phyloP scores from a whole-genome alignment of 78 protist genomes.

The Tieghemostelium lacteum region DNA sequence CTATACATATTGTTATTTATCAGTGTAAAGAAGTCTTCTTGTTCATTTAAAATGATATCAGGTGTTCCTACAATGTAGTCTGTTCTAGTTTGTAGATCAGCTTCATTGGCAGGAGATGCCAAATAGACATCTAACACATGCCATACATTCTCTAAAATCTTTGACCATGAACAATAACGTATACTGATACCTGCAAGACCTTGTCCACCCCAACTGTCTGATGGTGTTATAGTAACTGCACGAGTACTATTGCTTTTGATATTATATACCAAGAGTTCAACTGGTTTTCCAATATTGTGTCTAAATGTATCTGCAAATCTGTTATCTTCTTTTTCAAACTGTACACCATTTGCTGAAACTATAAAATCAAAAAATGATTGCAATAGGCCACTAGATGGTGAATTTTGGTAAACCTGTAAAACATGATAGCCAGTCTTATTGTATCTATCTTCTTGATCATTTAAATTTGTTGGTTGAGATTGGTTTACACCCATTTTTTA shows the following conservation, averaged over 20 bases:
- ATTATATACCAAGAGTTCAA: slow-evolving; percentile 70
- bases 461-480: slow-evolving; percentile 2
- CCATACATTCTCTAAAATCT: slow-evolving; percentile 87
- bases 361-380: slow-evolving; percentile 88
- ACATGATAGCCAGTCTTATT: slow-evolving; percentile 73
- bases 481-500: slow-evolving; percentile 11
- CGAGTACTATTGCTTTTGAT: slow-evolving; percentile 59
- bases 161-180: slow-evolving; percentile 79
- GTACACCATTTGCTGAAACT: slow-evolving; percentile 78
- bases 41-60: slow-evolving; percentile 74
- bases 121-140: slow-evolving; percentile 84
- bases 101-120: slow-evolving; percentile 84
- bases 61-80: slow-evolving; percentile 89
- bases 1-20: slow-evolving; percentile 66
- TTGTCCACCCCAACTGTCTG: slow-evolving; percentile 89
- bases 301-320: slow-evolving; percentile 68
- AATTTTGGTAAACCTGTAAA: slow-evolving; percentile 63
- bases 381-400: slow-evolving; percentile 86
- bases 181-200: slow-evolving; percentile 89
- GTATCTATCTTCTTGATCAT: slow-evolving; percentile 22
- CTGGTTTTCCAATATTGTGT: slow-evolving; percentile 10
- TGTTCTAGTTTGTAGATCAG: slow-evolving; percentile 75
- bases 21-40: slow-evolving; percentile 75
- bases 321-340: slow-evolving; percentile 81
- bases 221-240: slow-evolving; percentile 58